Base-by-base conservation (phyloP, 495 filamentous ascomycete species). In the Penicillium argentinense region DNA sequence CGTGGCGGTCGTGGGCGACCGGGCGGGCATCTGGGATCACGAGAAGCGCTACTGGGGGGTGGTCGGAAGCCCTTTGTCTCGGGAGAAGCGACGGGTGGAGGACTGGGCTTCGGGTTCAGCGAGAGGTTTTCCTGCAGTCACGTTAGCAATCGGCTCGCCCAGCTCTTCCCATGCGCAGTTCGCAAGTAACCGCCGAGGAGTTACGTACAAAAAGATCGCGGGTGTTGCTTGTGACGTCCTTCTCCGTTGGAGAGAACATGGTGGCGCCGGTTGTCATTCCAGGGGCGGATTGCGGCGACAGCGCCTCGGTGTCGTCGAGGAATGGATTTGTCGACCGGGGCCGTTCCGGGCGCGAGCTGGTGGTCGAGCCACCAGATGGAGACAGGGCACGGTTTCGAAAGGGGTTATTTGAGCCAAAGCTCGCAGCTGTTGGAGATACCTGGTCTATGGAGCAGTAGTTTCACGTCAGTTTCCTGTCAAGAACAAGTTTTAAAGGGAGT, bases 341-440 rank as follows among this genome's bases (percentile, higher is more conserved):
- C 59, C 89, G 78, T 57, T 86, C 78, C 64, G 78, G 64, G 61
- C 68, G 68, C 42, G 46, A 47, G 32, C 51, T 60, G 23, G 60
- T 63, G 13, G 59, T 75, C 36, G 64, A 78, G 62, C 76, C 60
- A 22, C 39, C 72, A 55, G 78, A 75, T 75, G 89, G 91, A 46
- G 91, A 93, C 6, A 79, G 71, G 34, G 88, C 84, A 54, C 87
- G 86, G 67, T 95, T 95, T 74, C 93, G 86, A 66, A 98, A 98
- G n/a, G 93, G 93, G 60, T 98, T 98, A 77, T 97, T 97, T 52
- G 93, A 97, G 48, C 83, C 80, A 60, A 93, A 78, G 60, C 83
- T 86, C 63, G 83, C 69, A 11, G 76, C 64, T 36, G 74, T 76
- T 26, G 79, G 66, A 39, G 80, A 73, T 3, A 57, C 39, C 34